These are phyloP conservation scores for Verticillium nonalfalfae DNA, from an alignment of 2,329 filamentous ascomycete species.

Conservation along the genomic window DNA sequence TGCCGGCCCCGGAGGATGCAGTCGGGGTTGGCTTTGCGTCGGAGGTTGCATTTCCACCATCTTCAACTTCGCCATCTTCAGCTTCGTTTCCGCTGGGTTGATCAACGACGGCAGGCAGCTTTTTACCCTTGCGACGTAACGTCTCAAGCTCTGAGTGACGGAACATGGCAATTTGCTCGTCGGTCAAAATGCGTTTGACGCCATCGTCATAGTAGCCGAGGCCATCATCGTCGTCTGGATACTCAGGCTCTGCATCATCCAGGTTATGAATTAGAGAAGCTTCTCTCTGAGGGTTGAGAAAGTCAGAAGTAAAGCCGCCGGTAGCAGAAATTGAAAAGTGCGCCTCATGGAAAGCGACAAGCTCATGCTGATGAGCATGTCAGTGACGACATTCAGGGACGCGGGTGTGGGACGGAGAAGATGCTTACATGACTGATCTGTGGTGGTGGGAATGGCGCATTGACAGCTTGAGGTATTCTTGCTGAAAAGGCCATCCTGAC, in stretches of 20 bases:
- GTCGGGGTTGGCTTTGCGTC: neutral
- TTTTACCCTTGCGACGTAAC: conserved; percentile 44
- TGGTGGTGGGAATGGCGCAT: conserved; percentile 1
- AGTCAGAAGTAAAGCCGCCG: conserved; percentile 37
- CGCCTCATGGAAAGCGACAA: conserved; percentile 48
- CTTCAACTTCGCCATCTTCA: conserved; percentile 24
- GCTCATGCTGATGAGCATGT: conserved; percentile 43
- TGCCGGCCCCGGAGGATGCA: conserved; percentile 9
- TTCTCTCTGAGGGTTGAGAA: conserved; percentile 26
- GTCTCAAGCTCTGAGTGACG: conserved; percentile 79
- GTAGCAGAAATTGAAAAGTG: conserved; percentile 50
- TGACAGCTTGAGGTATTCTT: neutral
- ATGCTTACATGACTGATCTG: conserved; percentile 7
- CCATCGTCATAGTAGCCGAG: conserved; percentile 85
- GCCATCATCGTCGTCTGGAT: conserved; percentile 52
- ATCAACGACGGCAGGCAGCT: conserved; percentile 20
- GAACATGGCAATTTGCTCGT: conserved; percentile 87
- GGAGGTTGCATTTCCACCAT: conserved; percentile 14
- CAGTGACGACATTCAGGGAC: conserved; percentile 1
- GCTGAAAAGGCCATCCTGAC: neutral
- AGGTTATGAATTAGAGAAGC: neutral
- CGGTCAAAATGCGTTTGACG: conserved; percentile 80
- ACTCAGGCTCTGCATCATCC: conserved; percentile 10
- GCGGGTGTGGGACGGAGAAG: neutral
- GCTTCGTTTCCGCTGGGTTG: neutral